These are phyloP conservation scores for Megacollybia marginata DNA, from an alignment of 768 basidiomycete species.

Conservation along the genomic window DNA sequence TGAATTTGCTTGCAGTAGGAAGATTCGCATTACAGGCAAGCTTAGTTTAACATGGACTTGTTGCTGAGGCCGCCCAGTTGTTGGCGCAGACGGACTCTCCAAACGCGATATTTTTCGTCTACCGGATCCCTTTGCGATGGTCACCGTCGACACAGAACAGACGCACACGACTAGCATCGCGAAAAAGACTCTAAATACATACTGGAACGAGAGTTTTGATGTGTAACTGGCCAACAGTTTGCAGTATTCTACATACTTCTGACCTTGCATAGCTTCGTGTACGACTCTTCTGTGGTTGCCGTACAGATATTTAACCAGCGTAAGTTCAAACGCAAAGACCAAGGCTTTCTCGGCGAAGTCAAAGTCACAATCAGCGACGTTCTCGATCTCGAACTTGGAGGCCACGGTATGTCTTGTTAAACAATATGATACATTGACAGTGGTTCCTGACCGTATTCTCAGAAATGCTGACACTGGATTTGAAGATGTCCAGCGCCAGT, in stretches of 20 bases:
- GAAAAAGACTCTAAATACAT: slow-evolving; percentile 90
- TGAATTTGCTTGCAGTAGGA: slow-evolving; percentile 30
- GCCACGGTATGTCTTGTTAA: slow-evolving; percentile 66
- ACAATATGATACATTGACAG: neutral
- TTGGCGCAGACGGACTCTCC: slow-evolving; percentile 89
- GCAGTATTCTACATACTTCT: slow-evolving; percentile 4
- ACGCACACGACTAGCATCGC: slow-evolving; percentile 96
- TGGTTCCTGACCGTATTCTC: slow-evolving; percentile 6
- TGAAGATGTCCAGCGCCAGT: slow-evolving; percentile 99
- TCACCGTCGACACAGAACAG: slow-evolving; percentile 97
- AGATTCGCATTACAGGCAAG: slow-evolving; percentile 73
- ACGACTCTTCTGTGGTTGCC: slow-evolving; percentile 95
- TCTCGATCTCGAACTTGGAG: slow-evolving; percentile 85
- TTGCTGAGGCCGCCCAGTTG: slow-evolving; percentile 43
- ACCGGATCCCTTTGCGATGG: slow-evolving; percentile 96
- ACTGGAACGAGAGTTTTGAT: slow-evolving; percentile 98
- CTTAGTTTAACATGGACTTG: slow-evolving; percentile 1
- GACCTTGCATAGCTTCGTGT: slow-evolving; percentile 62
- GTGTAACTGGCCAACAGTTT: slow-evolving; percentile 48
- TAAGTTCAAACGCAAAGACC: slow-evolving; percentile 97
- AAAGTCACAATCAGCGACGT: slow-evolving; percentile 89
- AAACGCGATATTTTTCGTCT: slow-evolving; percentile 96
- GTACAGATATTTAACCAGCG: slow-evolving; percentile 99
- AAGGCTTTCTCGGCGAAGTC: slow-evolving; percentile 96
- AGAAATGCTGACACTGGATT: slow-evolving; percentile 96